These are phyloP conservation scores for Rosellinia necatrix DNA, from an alignment of 2,329 filamentous ascomycete species.

Conservation along the genomic window DNA sequence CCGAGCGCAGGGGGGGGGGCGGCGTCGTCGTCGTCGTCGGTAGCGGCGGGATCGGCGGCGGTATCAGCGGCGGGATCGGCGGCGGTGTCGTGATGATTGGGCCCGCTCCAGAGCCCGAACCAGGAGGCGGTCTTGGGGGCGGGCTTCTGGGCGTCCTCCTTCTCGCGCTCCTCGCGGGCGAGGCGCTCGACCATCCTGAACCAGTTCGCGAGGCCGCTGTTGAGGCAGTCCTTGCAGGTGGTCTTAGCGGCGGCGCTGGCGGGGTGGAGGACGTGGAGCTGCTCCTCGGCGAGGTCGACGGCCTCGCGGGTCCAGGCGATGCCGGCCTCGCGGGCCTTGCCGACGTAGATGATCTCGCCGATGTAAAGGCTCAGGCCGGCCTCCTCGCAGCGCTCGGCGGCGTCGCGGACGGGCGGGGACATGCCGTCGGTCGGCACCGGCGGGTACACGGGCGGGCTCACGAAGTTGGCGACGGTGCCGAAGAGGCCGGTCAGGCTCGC, in stretches of 20 bases:
- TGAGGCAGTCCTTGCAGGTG: slow-evolving; percentile 77
- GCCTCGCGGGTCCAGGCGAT: slow-evolving; percentile 89
- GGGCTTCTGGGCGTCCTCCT: slow-evolving; percentile 13
- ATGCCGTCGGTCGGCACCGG: slow-evolving; percentile 72
- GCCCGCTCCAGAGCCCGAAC: slow-evolving; percentile 49
- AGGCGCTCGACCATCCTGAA: slow-evolving; percentile 75
- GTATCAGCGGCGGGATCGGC: no score
- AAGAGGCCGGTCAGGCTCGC: slow-evolving; percentile 37
- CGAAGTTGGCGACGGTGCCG: slow-evolving; percentile 34
- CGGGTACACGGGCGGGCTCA: slow-evolving; percentile 68
- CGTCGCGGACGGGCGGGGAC: slow-evolving; percentile 65
- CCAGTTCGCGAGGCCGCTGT: slow-evolving; percentile 81
- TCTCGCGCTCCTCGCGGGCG: slow-evolving; percentile 46
- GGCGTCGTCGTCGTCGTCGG: no score
- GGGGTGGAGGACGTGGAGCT: slow-evolving; percentile 56
- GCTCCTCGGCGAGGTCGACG: slow-evolving; percentile 77
- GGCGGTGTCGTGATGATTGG: slow-evolving; percentile 33
- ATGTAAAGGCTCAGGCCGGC: slow-evolving; percentile 87
- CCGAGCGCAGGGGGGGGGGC: no score
- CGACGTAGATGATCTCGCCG: slow-evolving; percentile 87
- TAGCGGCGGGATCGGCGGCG: no score
- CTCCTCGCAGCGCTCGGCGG: slow-evolving; percentile 77
- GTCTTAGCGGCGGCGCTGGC: slow-evolving; percentile 54
- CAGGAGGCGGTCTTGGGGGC: slow-evolving; percentile 18
- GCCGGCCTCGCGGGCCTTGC: slow-evolving; percentile 65